Percentiles rank a stretch among this genome's conserved stretches.
Conservation (phyloP, 2,329 filamentous ascomycete genomes). For the Drechslerella stenobrocha region DNA sequence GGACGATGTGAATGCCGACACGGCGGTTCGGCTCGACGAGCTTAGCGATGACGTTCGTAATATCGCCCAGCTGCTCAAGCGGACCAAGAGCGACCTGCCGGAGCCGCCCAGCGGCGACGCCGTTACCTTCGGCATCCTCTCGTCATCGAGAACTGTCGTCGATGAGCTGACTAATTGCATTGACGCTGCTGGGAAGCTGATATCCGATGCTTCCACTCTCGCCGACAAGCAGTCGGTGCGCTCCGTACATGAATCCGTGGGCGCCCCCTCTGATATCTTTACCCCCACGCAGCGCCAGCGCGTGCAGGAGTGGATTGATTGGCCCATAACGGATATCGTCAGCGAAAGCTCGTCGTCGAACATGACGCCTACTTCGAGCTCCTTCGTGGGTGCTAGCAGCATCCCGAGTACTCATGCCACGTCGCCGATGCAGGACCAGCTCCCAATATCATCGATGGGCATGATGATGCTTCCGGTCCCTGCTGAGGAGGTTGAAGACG, state of each 20-base stretch:
- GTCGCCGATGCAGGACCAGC: constrained; percentile 16
- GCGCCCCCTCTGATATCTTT: constrained; percentile 14
- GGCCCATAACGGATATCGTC: constrained; percentile 14
- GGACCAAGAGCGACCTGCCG: constrained; percentile 27
- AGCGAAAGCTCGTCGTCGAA: constrained; percentile 27
- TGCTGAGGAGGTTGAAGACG: constrained; percentile 8
- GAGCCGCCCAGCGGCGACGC: constrained; percentile 24
- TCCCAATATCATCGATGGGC: constrained; percentile 1
- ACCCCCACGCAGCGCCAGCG: constrained; percentile 17
- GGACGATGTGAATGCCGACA: constrained; percentile 41
- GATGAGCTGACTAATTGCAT: constrained; percentile 33
- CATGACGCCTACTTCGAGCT: constrained; percentile 5
- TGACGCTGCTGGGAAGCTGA: constrained; percentile 34
- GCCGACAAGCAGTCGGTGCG: constrained; percentile 41
- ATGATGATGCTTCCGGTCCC: background rate
- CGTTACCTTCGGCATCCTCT: constrained; percentile 10
- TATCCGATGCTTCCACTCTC: constrained; percentile 42
- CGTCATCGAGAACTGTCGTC: constrained; percentile 34
- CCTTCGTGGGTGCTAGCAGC: constrained; percentile 15
- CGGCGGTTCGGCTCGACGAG: constrained; percentile 43
- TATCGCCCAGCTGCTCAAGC: constrained; percentile 32
- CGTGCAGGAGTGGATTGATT: constrained; percentile 44
- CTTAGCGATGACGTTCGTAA: constrained; percentile 46
- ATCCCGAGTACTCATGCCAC: constrained; percentile 12
- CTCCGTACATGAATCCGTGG: background rate